Conservation (phyloP, 768 basidiomycete species). For the Lentinula detonsa region DNA sequence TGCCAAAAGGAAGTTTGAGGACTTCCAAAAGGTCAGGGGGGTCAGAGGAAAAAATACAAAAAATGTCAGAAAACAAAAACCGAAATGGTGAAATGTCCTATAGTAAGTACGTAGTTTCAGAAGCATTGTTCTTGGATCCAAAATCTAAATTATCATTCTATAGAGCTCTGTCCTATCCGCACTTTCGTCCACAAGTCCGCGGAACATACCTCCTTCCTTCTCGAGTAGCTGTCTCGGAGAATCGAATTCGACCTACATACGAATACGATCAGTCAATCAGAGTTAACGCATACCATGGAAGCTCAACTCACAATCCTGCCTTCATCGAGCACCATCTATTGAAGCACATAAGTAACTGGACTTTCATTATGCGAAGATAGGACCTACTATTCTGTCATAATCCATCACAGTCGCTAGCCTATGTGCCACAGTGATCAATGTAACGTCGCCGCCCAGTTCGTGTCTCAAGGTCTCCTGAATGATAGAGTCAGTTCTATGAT, state of each 20-base stretch:
- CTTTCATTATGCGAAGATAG: not conserved
- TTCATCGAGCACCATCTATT: constrained; percentile 27
- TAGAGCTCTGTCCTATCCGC: not conserved
- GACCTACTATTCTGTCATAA: constrained; percentile 18
- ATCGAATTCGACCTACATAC: constrained; percentile 33
- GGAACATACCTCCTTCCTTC: constrained; percentile 32
- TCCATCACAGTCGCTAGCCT: constrained; percentile 26
- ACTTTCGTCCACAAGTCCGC: constrained; percentile 31
- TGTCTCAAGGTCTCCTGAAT: constrained; percentile 34
- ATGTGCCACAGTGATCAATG: constrained; percentile 38
- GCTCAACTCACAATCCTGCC: constrained; percentile 18
- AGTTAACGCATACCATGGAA: not conserved
- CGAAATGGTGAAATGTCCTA: constrained; percentile 52
- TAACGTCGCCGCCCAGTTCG: constrained; percentile 26
- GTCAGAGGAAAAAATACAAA: constrained; percentile 68
- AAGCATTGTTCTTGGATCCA: not conserved
- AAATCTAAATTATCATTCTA: not conserved
- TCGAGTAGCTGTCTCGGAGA: constrained; percentile 31
- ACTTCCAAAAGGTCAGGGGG: constrained; percentile 62
- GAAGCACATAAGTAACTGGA: not conserved
- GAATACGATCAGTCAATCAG: not conserved
- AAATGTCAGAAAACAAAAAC: constrained; percentile 56
- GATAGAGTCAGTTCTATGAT: constrained; percentile 59
- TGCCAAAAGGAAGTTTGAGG: constrained; percentile 88
- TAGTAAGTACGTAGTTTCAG: constrained; percentile 12